Conservation (phyloP, 2,329 filamentous ascomycete species). For the Neopestalotiopsis clavispora region DNA sequence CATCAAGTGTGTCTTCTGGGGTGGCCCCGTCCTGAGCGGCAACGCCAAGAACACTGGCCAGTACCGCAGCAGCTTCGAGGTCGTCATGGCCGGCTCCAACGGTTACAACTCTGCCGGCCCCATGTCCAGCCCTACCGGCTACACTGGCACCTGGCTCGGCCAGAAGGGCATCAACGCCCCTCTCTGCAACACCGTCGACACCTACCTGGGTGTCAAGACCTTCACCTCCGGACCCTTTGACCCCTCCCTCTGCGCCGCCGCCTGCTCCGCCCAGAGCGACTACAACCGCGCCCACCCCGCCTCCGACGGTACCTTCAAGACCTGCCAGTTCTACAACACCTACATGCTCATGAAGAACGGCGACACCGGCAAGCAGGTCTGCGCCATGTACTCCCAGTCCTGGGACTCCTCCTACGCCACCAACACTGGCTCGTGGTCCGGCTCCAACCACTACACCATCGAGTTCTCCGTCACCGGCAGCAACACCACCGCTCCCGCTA, state of each 20-base stretch:
- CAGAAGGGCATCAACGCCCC: slow-evolving; percentile 34
- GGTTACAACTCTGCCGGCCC: slow-evolving; percentile 34
- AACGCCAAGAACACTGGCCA: slow-evolving; percentile 30
- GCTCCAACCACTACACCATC: slow-evolving; percentile 31
- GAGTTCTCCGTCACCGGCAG: slow-evolving; percentile 30
- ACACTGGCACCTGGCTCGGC: slow-evolving; percentile 24
- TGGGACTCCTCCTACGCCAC: slow-evolving; percentile 25
- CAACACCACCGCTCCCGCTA: slow-evolving; percentile 22
- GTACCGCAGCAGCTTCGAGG: slow-evolving; percentile 30
- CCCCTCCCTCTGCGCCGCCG: slow-evolving; percentile 32
- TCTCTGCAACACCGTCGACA: slow-evolving; percentile 25
- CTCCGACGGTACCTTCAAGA: slow-evolving; percentile 25
- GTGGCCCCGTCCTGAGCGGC: slow-evolving; percentile 26
- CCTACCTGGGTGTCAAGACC: slow-evolving; percentile 35
- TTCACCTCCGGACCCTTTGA: slow-evolving; percentile 34
- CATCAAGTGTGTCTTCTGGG: slow-evolving; percentile 37
- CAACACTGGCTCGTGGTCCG: slow-evolving; percentile 29
- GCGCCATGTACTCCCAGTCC: slow-evolving; percentile 17
- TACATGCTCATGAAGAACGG: slow-evolving; percentile 33
- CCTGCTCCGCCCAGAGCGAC: slow-evolving; percentile 33
- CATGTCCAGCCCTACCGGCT: slow-evolving; percentile 23
- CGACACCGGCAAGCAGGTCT: slow-evolving; percentile 32
- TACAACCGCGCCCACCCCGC: slow-evolving; percentile 32
- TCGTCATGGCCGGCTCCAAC: slow-evolving; percentile 48
- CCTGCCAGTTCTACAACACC: slow-evolving; percentile 33